Conservation (phyloP, 73 alveolate species). For the Paramecium sexaurelia region DNA sequence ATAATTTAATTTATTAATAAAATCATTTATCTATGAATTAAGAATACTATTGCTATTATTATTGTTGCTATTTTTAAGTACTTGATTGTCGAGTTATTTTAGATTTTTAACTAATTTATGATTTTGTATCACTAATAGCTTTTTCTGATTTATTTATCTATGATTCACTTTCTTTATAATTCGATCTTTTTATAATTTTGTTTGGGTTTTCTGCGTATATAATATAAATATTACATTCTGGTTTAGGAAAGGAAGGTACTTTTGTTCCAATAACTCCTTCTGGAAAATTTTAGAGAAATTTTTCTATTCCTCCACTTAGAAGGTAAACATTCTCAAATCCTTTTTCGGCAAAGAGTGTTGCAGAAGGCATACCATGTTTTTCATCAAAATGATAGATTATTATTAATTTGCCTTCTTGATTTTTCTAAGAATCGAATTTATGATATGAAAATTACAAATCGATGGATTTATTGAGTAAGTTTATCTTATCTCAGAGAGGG, state of each 20-base stretch:
- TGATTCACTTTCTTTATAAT: constrained; percentile 17
- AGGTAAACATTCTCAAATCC: constrained; percentile 88
- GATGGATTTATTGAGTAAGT: constrained; percentile 76
- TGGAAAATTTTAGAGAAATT: constrained; percentile 73
- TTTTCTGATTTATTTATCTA: constrained; percentile 32
- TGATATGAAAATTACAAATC: constrained; percentile 68
- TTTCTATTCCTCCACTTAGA: constrained; percentile 87
- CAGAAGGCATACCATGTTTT: constrained; percentile 83
- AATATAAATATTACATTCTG: not conserved
- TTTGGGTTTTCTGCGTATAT: not conserved
- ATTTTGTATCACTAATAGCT: constrained; percentile 9
- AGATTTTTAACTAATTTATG: not conserved
- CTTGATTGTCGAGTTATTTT: not conserved
- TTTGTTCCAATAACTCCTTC: constrained; percentile 74
- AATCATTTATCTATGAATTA: not conserved
- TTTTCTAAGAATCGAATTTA: constrained; percentile 60
- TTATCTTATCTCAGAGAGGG: constrained; percentile 87
- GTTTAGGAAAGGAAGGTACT: constrained; percentile 1
- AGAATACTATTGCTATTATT: not conserved
- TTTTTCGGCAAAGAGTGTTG: constrained; percentile 78
- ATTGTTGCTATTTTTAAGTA: not conserved
- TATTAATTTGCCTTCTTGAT: constrained; percentile 83
- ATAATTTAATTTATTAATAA: not conserved
- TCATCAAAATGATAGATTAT: constrained; percentile 86
- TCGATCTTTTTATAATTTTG: constrained; percentile 25